Evolutionary conservation across 163 green algal species (phyloP), one percentile per base, ranked within the genome.

Genomic region (Chlamydomonas reinhardtii): DNA sequence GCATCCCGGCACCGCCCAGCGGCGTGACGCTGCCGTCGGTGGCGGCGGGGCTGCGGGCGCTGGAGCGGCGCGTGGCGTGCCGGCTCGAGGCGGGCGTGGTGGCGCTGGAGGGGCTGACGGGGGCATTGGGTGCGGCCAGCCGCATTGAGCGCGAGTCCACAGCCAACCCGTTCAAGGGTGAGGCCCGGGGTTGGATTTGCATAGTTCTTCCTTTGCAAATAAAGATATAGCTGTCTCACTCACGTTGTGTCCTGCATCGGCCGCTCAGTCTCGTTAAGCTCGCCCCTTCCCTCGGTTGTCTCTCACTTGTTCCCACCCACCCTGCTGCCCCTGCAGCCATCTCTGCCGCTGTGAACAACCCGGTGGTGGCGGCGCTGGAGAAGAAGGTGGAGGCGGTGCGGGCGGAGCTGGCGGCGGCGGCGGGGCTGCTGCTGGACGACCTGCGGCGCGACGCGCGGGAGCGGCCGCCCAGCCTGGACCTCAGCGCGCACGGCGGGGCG

Each of bases 81-180:
- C 81, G 81, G 27, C 9, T 81, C 35, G 81, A 80, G 68, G 81
- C 71, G n/a, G 59, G 59, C 14, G 71, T 35, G 54, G 22, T 9
- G 15, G 71, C 81, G 37, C 70, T 87, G 35, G 81, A 74, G 35
- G 34, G 56, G 25, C 81, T 87, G 35, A 59, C 56, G 4, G 25
- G 16, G 22, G 68, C 79, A 32, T 34, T 85, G 24, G 75, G 39
- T 17, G 79, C 52, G 14, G 68, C 79, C 2, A 52, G 68, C 29
- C 75, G 54, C 54, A 87, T 87, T 15, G n/a, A 80, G 56, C 59
- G 56, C 4, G 81, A 80, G 35, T 74, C 70, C 2, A 87, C 81
- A 8, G 71, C 70, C 29, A 87, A 87, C 27, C 81, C 81, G 2
- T 80, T 87, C 56, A 87, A 87, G 39, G 81, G 81, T 87, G 27